Base-by-base conservation (phyloP, 2,329 filamentous ascomycete genomes). In the Camptophora hylomeconis region DNA sequence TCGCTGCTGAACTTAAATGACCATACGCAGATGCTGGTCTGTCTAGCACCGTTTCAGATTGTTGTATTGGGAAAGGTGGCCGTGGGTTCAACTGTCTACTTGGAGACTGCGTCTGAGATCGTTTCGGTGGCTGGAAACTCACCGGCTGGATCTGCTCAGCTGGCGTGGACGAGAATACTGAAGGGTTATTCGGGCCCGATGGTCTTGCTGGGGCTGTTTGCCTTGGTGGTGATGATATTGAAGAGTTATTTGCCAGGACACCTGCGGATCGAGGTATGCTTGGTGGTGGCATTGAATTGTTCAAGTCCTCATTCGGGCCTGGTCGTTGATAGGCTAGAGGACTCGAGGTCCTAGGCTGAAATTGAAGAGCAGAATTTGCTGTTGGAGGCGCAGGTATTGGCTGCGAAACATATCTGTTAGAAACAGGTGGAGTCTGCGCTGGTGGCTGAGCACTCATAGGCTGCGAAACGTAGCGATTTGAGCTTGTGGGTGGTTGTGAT, bases 291-390 rank as follows among this genome's bases (percentile, higher is more conserved):
- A n/a, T n/a, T n/a, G n/a, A n/a, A n/a, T n/a, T n/a, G n/a, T n/a
- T n/a, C n/a, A n/a, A n/a, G n/a, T n/a, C n/a, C n/a, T n/a, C n/a
- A n/a, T n/a, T n/a, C n/a, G n/a, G n/a, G n/a, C n/a, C n/a, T n/a
- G n/a, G n/a, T n/a, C n/a, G n/a, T 30, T 60, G 65, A 27, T 66
- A 63, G 17, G 71, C 71, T 10, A 76, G 55, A 10, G 72, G 72
- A 47, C 72, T 75, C n/a, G 71, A 75, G 5, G 70, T 75, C 32
- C 72, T 61, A 11, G 72, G 72, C 22, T 71, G 67, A 47, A 74
- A 75, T 3, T 66, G 59, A 36, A 71, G 57, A 9, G 53, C 44
- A 17, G 36, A 37, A 7, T 37, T 27, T 17, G 33, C 20, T 15
- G 36, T 35, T 20, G 47, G 45, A 3, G 47, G 44, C 13, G 46